These are phyloP conservation scores for Globisporangium acanthophoron DNA, from an alignment of 352 stramenopile species.

Conservation along the genomic window DNA sequence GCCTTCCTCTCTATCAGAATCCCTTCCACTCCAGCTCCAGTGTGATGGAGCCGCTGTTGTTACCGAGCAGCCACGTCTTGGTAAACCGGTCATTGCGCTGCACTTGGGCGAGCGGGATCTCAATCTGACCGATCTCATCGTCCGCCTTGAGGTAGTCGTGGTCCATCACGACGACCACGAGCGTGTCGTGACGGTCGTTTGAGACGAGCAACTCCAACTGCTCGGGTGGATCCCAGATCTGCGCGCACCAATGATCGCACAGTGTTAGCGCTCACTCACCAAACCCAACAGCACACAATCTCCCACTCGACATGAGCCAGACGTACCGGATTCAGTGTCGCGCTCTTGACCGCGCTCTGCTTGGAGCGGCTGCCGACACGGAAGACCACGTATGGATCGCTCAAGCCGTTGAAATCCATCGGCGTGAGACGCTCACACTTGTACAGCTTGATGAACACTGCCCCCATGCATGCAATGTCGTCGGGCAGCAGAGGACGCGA, in stretches of 20 bases:
- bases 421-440: conserved; percentile 31
- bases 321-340: conserved; percentile 35
- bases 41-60: conserved; percentile 28
- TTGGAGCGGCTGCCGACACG: conserved; percentile 27
- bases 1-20: conserved; percentile 15
- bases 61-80: conserved; percentile 32
- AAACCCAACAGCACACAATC: background rate
- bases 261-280: background rate
- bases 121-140: conserved; percentile 34
- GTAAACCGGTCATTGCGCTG: conserved; percentile 22
- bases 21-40: conserved; percentile 39
- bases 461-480: conserved; percentile 35
- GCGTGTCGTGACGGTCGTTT: conserved; percentile 30
- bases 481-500: conserved; percentile 15
- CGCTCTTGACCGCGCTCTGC: conserved; percentile 33
- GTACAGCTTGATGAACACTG: conserved; percentile 33
- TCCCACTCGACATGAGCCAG: background rate
- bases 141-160: conserved; percentile 38
- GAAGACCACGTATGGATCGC: conserved; percentile 44
- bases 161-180: conserved; percentile 42
- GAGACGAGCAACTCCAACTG: conserved; percentile 33
- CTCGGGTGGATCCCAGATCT: conserved; percentile 49
- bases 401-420: conserved; percentile 38
- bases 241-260: background rate
- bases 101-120: conserved; percentile 35